These are phyloP conservation scores for Diacronema lutheri DNA, from an alignment of 78 protist species.

Conservation along the genomic window DNA sequence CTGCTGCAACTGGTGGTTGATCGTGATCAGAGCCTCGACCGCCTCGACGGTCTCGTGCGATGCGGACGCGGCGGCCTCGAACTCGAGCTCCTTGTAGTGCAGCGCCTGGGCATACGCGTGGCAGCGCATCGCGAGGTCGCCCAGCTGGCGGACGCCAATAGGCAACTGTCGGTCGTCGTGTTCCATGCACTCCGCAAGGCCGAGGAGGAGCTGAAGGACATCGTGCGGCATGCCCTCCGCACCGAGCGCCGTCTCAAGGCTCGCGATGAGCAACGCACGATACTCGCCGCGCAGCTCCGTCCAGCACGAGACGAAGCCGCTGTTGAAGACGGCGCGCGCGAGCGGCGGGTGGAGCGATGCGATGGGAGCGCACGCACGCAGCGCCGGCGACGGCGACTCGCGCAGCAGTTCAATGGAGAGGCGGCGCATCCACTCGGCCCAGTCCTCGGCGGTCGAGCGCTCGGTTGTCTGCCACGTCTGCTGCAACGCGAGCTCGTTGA, in stretches of 20 bases:
- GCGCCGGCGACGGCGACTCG: constrained; percentile 91
- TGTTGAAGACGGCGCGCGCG: constrained; percentile 92
- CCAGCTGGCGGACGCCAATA: constrained; percentile 71
- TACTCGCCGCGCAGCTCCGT: constrained; percentile 67
- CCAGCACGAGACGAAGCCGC: constrained; percentile 94
- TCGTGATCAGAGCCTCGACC: constrained; percentile 83
- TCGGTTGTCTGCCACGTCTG: constrained; percentile 83
- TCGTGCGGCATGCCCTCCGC: constrained; percentile 78
- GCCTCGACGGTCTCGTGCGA: constrained; percentile 7
- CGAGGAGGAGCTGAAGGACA: constrained; percentile 69
- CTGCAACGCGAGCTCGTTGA: constrained; percentile 66
- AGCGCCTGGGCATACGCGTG: constrained; percentile 97
- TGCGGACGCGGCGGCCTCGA: constrained; percentile 38
- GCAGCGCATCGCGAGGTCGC: constrained; percentile 84
- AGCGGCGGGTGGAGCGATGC: constrained; percentile 68
- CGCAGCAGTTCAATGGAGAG: constrained; percentile 76
- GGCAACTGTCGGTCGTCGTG: constrained; percentile 12
- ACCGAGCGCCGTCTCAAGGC: constrained; percentile 48
- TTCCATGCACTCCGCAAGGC: constrained; percentile 96
- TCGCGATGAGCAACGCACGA: constrained; percentile 22
- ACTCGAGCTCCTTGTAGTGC: constrained; percentile 84
- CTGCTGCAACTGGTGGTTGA: constrained; percentile 88
- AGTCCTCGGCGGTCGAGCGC: constrained; percentile 80
- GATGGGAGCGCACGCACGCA: constrained; percentile 86
- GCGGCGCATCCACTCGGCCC: constrained; percentile 3